A percentile compares a stretch with the other conserved stretches of the same genome.
Conservation (phyloP, 257 asterid genomes). For the Solanum tarapatanum region DNA sequence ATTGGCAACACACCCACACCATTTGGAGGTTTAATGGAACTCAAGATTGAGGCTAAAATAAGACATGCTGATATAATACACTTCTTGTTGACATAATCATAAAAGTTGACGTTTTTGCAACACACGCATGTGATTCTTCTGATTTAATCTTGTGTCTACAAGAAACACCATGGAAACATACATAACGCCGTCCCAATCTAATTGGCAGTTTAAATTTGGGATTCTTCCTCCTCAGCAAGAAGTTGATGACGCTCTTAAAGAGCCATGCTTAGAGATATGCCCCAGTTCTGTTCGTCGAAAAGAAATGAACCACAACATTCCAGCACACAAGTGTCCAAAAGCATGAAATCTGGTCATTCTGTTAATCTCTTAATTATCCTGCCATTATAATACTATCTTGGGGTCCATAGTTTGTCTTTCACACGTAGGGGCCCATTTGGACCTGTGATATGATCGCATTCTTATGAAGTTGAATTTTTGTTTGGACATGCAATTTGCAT, state of each 20-base stretch:
- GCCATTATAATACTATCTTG: neutral
- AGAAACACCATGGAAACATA: neutral
- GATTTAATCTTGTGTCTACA: too few relatives aligned
- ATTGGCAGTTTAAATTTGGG: constrained; percentile 69
- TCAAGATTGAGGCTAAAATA: neutral
- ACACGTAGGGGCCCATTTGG: neutral
- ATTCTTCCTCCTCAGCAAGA: constrained; percentile 47
- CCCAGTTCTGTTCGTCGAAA: constrained; percentile 47
- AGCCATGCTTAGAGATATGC: constrained; percentile 70
- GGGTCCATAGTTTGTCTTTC: neutral
- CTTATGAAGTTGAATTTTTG: neutral
- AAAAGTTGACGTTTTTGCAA: too few relatives aligned
- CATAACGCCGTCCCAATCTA: neutral
- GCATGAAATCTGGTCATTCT: constrained; percentile 10
- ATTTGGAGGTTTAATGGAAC: neutral
- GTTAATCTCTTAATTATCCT: neutral
- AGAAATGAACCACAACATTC: constrained; percentile 6
- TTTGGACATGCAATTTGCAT: neutral
- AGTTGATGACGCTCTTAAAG: constrained; percentile 48
- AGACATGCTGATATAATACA: neutral
- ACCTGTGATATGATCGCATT: neutral
- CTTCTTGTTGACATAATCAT: neutral
- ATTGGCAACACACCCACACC: neutral
- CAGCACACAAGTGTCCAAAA: constrained; percentile 40
- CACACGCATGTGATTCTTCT: neutral